Conservation (phyloP, 768 basidiomycete genomes). For the Boletus coccyginus region DNA sequence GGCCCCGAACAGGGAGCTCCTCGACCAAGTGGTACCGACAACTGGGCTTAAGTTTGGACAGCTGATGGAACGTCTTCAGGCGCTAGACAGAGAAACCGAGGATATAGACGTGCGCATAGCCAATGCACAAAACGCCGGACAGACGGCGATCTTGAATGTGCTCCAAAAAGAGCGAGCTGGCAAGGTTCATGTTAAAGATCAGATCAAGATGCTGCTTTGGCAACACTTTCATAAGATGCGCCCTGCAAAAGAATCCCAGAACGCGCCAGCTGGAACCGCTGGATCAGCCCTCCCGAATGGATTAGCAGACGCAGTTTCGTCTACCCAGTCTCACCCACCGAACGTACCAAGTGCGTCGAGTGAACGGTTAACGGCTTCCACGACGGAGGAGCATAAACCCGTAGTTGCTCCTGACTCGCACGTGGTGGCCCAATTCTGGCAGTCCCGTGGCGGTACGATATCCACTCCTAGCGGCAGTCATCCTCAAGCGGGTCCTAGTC, state of each 20-base stretch:
- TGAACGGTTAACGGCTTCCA: conserved; percentile 3
- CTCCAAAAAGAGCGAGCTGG: conserved; percentile 9
- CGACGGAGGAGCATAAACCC: conserved; percentile 22
- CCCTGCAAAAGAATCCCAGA: conserved; percentile 10
- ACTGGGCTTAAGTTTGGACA: conserved; percentile 18
- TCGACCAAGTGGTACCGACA: conserved; percentile 14
- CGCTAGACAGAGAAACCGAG: conserved; percentile 15
- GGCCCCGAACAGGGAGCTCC: not conserved
- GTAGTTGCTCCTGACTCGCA: conserved; percentile 21
- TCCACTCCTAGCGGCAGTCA: conserved; percentile 1
- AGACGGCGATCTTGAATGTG: conserved; percentile 6
- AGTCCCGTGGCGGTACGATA: conserved; percentile 22
- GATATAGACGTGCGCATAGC: conserved; percentile 14
- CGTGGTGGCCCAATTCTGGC: conserved; percentile 27
- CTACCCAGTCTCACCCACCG: conserved; percentile 8
- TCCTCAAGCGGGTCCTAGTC: conserved; percentile 15
- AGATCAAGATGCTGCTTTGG: conserved; percentile 13
- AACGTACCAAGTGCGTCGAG: conserved; percentile 1
- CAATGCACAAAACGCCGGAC: conserved; percentile 17
- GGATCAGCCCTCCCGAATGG: conserved; percentile 2
- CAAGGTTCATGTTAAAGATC: conserved; percentile 5
- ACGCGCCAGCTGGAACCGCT: conserved; percentile 1
- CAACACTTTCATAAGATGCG: conserved; percentile 15
- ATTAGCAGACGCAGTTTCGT: conserved; percentile 7
- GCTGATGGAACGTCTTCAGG: conserved; percentile 22